Evolutionary conservation across 1,139 yeast species (phyloP).

Genomic region (Yamadazyma siamensis): DNA sequence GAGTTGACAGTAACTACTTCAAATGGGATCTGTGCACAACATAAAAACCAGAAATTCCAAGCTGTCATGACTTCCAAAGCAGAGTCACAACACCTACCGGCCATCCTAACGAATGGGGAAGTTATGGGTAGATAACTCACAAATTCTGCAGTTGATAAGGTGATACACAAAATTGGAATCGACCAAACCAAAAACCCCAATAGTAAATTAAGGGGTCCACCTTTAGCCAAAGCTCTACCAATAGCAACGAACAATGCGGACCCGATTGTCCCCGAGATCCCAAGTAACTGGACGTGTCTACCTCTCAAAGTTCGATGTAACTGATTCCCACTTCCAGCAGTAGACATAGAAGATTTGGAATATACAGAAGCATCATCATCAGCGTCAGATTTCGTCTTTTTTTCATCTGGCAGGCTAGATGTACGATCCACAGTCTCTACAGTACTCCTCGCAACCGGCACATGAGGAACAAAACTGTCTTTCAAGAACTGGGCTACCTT

Average conservation of each 20-base stretch:
- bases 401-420: background rate
- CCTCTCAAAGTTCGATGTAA: conserved; percentile 21
- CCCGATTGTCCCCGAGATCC: conserved; percentile 51
- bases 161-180: conserved; percentile 57
- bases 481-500: conserved; percentile 12
- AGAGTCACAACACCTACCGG: conserved; percentile 59
- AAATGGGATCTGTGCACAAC: conserved; percentile 75
- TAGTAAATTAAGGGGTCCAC: conserved; percentile 47
- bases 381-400: background rate
- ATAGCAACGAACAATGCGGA: conserved; percentile 49
- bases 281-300: conserved; percentile 48
- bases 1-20: conserved; percentile 83
- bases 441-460: conserved; percentile 11
- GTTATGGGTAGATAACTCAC: conserved; percentile 73
- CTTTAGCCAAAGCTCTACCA: conserved; percentile 39
- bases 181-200: conserved; percentile 46
- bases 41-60: conserved; percentile 78
- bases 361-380: conserved; percentile 14
- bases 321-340: conserved; percentile 11
- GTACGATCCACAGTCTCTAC: background rate
- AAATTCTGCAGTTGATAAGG: conserved; percentile 79
- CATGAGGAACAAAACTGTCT: conserved; percentile 18
- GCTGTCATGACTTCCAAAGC: conserved; percentile 77
- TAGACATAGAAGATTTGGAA: conserved; percentile 14
- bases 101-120: conserved; percentile 58